Base-by-base conservation (phyloP, 805 yeast genomes). In the Candida yuanshanica region DNA sequence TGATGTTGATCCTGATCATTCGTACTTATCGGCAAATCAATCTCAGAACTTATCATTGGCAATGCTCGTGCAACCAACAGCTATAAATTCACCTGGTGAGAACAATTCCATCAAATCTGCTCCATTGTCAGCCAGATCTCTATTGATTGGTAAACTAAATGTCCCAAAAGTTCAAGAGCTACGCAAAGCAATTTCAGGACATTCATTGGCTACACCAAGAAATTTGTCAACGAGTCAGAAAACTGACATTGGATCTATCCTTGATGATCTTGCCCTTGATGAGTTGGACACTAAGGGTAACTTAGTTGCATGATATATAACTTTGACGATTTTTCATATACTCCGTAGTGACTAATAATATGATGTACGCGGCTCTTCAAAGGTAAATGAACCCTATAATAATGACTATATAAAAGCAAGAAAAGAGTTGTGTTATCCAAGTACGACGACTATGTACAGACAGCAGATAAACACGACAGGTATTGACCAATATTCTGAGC, bases 51-150 rank as follows among this genome's bases (percentile, higher is more conserved):
- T 36, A 14, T 47, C 55, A n/a, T 41, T 51, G 14, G 29, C 54
- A 3, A 38, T 48, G 38, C 33, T 53, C 27, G 32, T 48, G 4
- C 54, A 50, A 24, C 38, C 22, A 24, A 32, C 44, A 24, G 24
- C 17, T 17, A 20, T 32, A 11, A 17, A n/a, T 6, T 29, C 27
- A 9, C 29, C 18, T 7, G 32, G 38, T 18, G 61, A 56, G 9
- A 42, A 35, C 20, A 36, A 45, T 34, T 52, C 58, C 27, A 52
- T 56, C 27, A 53, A 42, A 27, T 55, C 59, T 3, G 52, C 49
- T n/a, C 61, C 59, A 29, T 24, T 51, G 8, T 53, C 59, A 11
- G 56, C 56, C 1, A 52, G 60, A 48, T 51, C 60, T 0, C 20
- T 52, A 14, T 14, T 56, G 32, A 41, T 47, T 39, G 51, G 52